Evolutionary conservation across 2,329 filamentous ascomycete species (phyloP).

Genomic region (Sporothrix variecibatus): DNA sequence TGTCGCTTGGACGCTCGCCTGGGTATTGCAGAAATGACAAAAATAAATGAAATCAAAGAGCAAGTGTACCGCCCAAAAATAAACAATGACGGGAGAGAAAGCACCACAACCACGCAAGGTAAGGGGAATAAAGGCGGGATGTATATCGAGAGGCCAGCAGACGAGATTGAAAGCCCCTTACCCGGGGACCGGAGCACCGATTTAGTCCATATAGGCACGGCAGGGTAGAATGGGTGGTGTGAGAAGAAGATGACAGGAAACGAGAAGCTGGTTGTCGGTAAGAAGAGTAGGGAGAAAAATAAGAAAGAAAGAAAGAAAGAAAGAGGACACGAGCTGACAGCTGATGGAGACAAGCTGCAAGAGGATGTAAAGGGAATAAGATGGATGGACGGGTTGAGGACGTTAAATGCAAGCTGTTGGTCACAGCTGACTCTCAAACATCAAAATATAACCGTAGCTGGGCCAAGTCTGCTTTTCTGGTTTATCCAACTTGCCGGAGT

Average conservation of each 20-base stretch:
- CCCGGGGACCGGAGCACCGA: slow-evolving; percentile 8
- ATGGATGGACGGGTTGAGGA: background rate
- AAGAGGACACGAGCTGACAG: background rate
- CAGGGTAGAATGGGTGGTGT: background rate
- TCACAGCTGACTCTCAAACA: slow-evolving; percentile 1
- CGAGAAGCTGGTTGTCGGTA: background rate
- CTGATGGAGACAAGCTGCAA: background rate
- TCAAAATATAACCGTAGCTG: slow-evolving; percentile 9
- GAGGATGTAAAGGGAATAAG: background rate
- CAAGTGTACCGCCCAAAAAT: background rate
- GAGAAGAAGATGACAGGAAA: background rate
- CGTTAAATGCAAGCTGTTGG: background rate
- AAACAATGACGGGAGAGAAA: background rate
- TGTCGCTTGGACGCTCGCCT: slow-evolving; percentile 14
- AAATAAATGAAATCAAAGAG: slow-evolving; percentile 16
- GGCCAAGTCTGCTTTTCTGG: background rate
- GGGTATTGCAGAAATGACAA: slow-evolving; percentile 10
- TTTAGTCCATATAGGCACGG: slow-evolving; percentile 16
- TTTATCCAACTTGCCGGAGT: slow-evolving; percentile 11
- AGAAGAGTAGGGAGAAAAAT: background rate
- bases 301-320: background rate
- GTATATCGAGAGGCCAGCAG: background rate
- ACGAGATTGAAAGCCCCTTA: slow-evolving; percentile 13
- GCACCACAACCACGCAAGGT: background rate
- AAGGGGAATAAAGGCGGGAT: background rate